Conservation (phyloP, 2,329 filamentous ascomycete species). For the Xylaria arbuscula region DNA sequence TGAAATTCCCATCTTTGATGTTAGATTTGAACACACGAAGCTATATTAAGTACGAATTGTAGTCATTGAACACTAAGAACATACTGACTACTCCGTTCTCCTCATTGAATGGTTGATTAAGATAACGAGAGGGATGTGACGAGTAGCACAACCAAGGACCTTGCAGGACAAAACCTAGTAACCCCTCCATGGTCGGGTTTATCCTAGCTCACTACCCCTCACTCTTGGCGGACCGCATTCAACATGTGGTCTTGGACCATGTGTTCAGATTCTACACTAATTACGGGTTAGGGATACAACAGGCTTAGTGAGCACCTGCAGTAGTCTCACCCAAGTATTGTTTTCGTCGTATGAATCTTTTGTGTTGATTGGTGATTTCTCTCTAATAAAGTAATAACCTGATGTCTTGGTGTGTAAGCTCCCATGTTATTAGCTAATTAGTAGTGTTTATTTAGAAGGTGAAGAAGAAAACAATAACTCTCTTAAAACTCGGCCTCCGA, state of each 20-base stretch:
- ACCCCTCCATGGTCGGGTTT: neutral
- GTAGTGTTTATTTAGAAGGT: neutral
- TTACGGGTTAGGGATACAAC: neutral
- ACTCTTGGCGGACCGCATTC: conserved; percentile 16
- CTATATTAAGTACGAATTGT: neutral
- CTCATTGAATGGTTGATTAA: neutral
- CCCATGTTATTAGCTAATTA: neutral
- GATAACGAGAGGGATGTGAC: neutral
- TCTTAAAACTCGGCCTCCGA: neutral
- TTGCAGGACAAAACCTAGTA: conserved; percentile 9
- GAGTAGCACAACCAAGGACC: conserved; percentile 13
- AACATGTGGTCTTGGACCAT: conserved; percentile 3
- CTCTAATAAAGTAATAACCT: neutral
- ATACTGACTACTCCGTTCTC: neutral
- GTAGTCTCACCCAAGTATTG: conserved; percentile 1
- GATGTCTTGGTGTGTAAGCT: conserved; percentile 3
- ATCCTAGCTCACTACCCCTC: conserved; percentile 18
- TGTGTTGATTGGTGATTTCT: conserved; percentile 16
- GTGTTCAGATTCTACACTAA: neutral
- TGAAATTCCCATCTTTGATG: neutral
- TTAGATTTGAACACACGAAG: neutral
- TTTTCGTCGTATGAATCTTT: conserved; percentile 1
- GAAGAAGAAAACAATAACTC: neutral
- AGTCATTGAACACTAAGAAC: neutral
- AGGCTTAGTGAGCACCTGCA: conserved; percentile 33